Evolutionary conservation across 768 basidiomycete species (phyloP), one percentile per base, ranked within the genome.

Genomic region (Sporobolomyces roseus): DNA sequence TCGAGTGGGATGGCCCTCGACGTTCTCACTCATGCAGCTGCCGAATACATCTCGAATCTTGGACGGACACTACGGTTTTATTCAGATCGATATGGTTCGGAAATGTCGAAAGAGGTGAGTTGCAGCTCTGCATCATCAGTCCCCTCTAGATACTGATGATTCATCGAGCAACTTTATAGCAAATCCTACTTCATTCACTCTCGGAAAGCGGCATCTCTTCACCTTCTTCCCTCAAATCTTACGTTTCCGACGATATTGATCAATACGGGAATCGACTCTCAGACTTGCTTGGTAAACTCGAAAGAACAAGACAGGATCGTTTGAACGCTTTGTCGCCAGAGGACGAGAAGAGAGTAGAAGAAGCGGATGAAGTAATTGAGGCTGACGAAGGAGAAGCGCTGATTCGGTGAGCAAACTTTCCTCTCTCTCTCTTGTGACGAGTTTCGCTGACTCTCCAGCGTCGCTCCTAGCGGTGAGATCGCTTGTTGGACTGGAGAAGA

Each of bases 111-210:
- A 0, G 92, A 96, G 85, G 93, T 93, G 63, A 65, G 83, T 41
- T 75, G 41, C 23, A 29, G 3, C 41, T n/a, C n/a, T 50, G n/a
- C 19, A 13, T 16, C 4, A 56, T 23, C 38, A 41, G 17, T 41
- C 38, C 10, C 38, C 38, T 9, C 38, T 41, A 17, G 17, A 9
- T 41, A 9, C 10, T 17, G 17, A 41, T 41, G 38, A 41, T 17
- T n/a, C n/a, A n/a, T n/a, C n/a, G n/a, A 41, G 9, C 38, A 17
- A 9, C 55, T 21, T 27, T 36, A n/a, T 66, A 94, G 91, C 91
- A 94, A 86, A 93, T 96, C 38, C 86, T 94, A 43, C 83, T 93
- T 2, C 91, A 94, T 77, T 88, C 91, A 1, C 80, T 97, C 23
- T 90, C 93, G 72, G 91, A 96, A 79, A 90, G 88, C 67, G 93